Base-by-base conservation (phyloP, 1,139 yeast genomes). In the Blastobotrys ciferrii region DNA sequence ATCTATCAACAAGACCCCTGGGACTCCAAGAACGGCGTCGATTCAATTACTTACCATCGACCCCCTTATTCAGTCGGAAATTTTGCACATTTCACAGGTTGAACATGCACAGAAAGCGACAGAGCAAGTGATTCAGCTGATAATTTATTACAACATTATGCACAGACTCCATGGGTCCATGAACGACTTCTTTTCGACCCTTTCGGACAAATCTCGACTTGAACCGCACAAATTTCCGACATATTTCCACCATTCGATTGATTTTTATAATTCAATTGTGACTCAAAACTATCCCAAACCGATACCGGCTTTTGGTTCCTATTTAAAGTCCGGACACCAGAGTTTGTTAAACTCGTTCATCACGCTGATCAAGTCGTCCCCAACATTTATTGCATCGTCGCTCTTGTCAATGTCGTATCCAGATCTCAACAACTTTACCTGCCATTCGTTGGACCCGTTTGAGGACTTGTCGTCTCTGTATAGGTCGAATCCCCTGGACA, bases 341-440 rank as follows among this genome's bases (percentile, higher is more conserved):
- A 62, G 60, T 42, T 53, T 65, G 13, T 51, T 67, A 37, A 63
- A 58, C 52, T 63, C 69, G 5, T 67, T 67, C 48, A 46, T 67
- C 42, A 61, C 68, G 4, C 52, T 67, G 31, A 54, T 67, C 19
- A 61, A 67, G 41, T 60, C 70, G 1, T 64, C 70, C 2, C 71
- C 71, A 0, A 64, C 64, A 13, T 67, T 67, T 42, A 55, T 67
- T 9, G 64, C 67, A 31, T 58, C 67, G 11, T 61, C 67, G 1
- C 50, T 66, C n/a, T 48, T 60, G 6, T 57, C 62, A 14, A 52
- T 67, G 59, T 46, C 57, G 2, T 48, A 55, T 2, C 33, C 54
- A 2, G 68, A 65, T 38, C 49, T 62, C 25, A 50, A 48, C 31
- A 37, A 50, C n/a, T 60, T 67, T 42, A 36, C 51, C 1, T 20